Evolutionary conservation across 345 rosid species (phyloP), one percentile per base, ranked within the genome.

Genomic region (Schrenkiella parvula): DNA sequence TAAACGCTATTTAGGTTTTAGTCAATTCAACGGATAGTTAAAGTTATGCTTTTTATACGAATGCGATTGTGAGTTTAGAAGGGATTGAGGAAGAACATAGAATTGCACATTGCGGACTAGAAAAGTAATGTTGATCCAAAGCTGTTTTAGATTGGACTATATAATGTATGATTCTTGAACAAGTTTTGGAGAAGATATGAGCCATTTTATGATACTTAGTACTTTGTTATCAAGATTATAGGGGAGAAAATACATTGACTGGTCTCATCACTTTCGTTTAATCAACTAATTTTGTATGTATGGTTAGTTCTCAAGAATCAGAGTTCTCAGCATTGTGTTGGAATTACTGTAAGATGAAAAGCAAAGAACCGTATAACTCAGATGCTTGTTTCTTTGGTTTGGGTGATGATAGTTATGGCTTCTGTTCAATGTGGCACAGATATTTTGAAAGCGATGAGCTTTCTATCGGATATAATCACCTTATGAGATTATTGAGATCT

Each of bases 1-100:
- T 93, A 80, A 47, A 4, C 12, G 17, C 43, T 55, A 7, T 68
- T 68, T 21, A 42, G 52, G 41, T 42, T 6, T 21, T 58, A 12
- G 5, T 4, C 0, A 37, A 0, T 3, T 57, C 13, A 11, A 12
- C 0, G 34, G 5, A 26, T 75, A 12, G 41, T 29, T 70, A 50
- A 35, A 52, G 34, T 44, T 44, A 15, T 28, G 47, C 5, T 35
- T 43, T 78, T 67, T 14, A 34, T 26, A 1, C 9, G 6, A 35
- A 54, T 64, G 31, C 13, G 65, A 4, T 4, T 38, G 21, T 25
- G 34, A 38, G 35, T 55, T 8, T 63, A 10, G 11, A 72, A 60
- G 17, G 42, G 8, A 17, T 17, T 38, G 31, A 48, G 58, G 38
- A 50, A 18, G 15, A 38, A 19, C 43, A 2, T 41, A 26, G 52